Evolutionary conservation across 1,284 basidiomycete genomes (phyloP), one percentile per base, ranked within the genome.

Genomic region (Ustilago nuda): DNA sequence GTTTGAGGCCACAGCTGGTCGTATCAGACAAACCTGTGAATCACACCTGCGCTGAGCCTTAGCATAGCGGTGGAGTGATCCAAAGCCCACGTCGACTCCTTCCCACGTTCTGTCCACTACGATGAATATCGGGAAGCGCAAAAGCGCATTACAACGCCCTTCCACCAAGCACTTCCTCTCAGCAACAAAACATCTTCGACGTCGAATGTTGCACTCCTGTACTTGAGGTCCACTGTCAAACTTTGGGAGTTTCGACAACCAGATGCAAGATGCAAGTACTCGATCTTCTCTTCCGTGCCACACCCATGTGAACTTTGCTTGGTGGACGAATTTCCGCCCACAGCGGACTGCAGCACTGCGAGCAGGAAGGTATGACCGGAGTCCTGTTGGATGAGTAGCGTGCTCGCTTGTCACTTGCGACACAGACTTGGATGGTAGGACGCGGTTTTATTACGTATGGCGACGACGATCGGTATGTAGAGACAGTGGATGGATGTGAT

Each of bases 71-170:
- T 45, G 43, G n/a, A 45, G 43, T 7, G 23, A 8, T 8, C 7
- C 15, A 17, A 45, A 0, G 0, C 43, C 43, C 43, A 45, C 43
- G 8, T 45, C 7, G n/a, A 6, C 43, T 45, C 15, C n/a, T 19
- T 15, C 43, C 43, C 17, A n/a, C 43, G 23, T 11, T 19, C n/a
- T 17, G 7, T 11, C 43, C 3, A 19, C 1, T 8, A 6, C 43
- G 36, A 37, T 37, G 36, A 37, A 37, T 13, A 13, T 13, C 15
- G 27, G 48, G 48, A 32, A 50, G 48, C 48, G 27, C 48, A 50
- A 27, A 50, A 50, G 48, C 48, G 48, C 48, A 50, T 23, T 32
- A 12, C 48, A 50, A 50, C 27, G 8, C 27, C 48, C 48, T 8
- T 17, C 48, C 23, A 30, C 30, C 15, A 7, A 8, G 11, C 13